A percentile compares a stretch with the other conserved stretches of the same genome.
Evolutionary conservation across 805 yeast species (phyloP).

Genomic region (Lachancea sp.): DNA sequence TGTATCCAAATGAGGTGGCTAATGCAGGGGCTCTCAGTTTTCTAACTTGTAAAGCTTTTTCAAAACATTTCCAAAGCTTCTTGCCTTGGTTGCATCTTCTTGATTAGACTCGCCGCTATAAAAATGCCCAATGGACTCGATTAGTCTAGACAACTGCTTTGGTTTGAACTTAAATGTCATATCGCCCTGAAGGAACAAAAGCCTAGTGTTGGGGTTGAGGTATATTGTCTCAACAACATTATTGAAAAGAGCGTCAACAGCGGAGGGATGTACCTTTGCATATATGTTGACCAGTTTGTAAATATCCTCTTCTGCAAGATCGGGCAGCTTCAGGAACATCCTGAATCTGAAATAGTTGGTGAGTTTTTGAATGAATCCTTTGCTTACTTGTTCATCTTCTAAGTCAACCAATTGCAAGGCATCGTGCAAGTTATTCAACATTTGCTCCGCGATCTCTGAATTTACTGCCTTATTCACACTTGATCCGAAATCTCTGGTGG

Average conservation of each 20-base stretch:
- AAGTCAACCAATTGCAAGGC: slow-evolving; percentile 16
- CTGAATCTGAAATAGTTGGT: slow-evolving; percentile 26
- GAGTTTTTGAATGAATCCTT: slow-evolving; percentile 14
- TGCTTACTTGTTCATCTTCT: slow-evolving; percentile 6
- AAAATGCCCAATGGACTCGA: slow-evolving; percentile 11
- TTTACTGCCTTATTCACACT: slow-evolving; percentile 7
- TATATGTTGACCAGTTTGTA: slow-evolving; percentile 21
- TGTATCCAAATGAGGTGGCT: no score
- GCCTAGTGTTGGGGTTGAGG: slow-evolving; percentile 19
- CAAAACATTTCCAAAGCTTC: slow-evolving; percentile 12
- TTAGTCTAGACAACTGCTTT: slow-evolving; percentile 12
- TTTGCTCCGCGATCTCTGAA: slow-evolving; percentile 20
- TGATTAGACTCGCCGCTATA: slow-evolving; percentile 13
- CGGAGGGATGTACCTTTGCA: slow-evolving; percentile 16
- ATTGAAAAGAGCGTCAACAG: slow-evolving; percentile 25
- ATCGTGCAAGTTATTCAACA: slow-evolving; percentile 26
- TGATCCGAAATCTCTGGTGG: background rate
- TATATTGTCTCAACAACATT: slow-evolving; percentile 29
- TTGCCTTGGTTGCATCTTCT: slow-evolving; percentile 17
- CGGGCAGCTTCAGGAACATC: slow-evolving; percentile 21
- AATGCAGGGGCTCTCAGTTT: no score
- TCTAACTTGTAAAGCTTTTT: slow-evolving; percentile 7
- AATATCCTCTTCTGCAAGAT: slow-evolving; percentile 16
- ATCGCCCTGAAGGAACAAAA: slow-evolving; percentile 16
- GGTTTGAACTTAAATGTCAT: slow-evolving; percentile 18